A percentile compares a stretch with the other conserved stretches of the same genome.
phyloP scores from a whole-genome alignment of 2,329 filamentous ascomycete genomes.

The Colletotrichum sansevieriae region DNA sequence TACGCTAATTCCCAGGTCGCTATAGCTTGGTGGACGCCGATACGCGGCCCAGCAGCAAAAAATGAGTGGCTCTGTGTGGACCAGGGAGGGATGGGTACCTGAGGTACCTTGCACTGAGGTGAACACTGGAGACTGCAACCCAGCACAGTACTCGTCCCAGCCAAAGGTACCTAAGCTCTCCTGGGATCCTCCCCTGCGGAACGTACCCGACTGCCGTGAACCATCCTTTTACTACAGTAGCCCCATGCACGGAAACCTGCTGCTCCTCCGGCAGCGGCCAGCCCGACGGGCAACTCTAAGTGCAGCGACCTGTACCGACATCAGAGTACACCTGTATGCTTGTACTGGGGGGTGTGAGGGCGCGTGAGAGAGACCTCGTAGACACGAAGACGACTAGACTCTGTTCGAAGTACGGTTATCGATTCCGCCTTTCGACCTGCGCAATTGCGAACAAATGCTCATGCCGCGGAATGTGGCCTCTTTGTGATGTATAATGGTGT shows the following conservation, averaged over 20 bases:
- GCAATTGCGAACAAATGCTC: neutral
- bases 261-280: conserved; percentile 36
- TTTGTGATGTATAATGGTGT: conserved; percentile 1
- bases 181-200: conserved; percentile 13
- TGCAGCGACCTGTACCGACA: too few species aligned
- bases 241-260: conserved; percentile 32
- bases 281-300: conserved; percentile 23
- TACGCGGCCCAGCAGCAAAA: conserved; percentile 35
- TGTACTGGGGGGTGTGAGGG: neutral
- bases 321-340: too few species aligned
- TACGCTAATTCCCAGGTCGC: conserved; percentile 4
- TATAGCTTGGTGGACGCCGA: conserved; percentile 20
- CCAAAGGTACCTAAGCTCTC: neutral
- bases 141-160: too few species aligned
- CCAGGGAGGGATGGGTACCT: conserved; percentile 2
- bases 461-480: neutral
- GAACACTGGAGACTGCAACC: too few species aligned
- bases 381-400: neutral
- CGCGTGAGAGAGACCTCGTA: neutral
- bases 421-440: neutral
- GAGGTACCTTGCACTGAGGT: too few species aligned
- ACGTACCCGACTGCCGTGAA: conserved; percentile 35
- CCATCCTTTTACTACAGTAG: conserved; percentile 6
- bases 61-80: conserved; percentile 15
- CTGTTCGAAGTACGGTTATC: too few species aligned